Evolutionary conservation across 1,284 basidiomycete species (phyloP).

Genomic region (Moniliella sp.): DNA sequence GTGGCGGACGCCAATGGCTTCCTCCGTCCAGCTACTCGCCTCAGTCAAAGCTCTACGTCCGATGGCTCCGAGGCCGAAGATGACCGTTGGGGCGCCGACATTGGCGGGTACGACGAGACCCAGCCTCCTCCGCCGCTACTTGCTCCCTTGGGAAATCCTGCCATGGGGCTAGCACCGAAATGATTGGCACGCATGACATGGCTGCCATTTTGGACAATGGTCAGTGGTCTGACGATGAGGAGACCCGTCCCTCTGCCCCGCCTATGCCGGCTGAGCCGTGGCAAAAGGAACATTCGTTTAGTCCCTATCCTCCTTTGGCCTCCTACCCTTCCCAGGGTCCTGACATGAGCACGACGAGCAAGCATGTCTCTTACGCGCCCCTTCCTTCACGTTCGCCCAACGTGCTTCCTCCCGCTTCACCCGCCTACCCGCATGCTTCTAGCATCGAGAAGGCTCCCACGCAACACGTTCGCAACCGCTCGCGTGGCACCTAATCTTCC

Average conservation of each 20-base stretch:
- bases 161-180: conserved; percentile 17
- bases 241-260: too few relatives aligned
- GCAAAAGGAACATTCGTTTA: background rate
- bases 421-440: background rate
- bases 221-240: conserved; percentile 1
- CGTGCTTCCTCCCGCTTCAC: background rate
- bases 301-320: background rate
- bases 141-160: conserved; percentile 15
- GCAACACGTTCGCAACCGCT: too few relatives aligned
- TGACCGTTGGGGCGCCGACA: conserved; percentile 59
- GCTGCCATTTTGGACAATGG: conserved; percentile 22
- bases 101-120: conserved; percentile 33
- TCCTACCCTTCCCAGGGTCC: background rate
- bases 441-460: background rate
- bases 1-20: conserved; percentile 36
- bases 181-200: conserved; percentile 19
- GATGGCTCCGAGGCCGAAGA: conserved; percentile 43
- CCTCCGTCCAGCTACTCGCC: background rate
- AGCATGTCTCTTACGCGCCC: background rate
- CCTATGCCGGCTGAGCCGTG: too few relatives aligned
- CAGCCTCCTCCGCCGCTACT: conserved; percentile 16
- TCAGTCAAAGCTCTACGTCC: conserved; percentile 17
- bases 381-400: background rate
- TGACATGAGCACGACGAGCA: background rate
- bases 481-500: too few relatives aligned